Conservation (phyloP, 2,329 filamentous ascomycete species). For the Microcyclospora pomicola region DNA sequence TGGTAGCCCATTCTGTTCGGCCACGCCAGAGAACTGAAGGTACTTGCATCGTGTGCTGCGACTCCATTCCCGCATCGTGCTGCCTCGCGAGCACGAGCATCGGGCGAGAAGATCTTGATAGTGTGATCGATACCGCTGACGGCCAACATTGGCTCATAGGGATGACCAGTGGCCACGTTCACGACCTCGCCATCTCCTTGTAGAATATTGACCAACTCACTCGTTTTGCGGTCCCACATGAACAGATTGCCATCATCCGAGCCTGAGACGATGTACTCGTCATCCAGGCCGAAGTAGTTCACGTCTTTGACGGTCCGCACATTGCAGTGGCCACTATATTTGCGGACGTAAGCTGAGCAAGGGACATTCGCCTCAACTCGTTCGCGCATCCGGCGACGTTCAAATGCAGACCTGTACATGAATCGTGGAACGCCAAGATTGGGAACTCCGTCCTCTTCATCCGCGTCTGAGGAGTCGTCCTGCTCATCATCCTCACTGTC, state of each 20-base stretch:
- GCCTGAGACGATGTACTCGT: constrained; percentile 55
- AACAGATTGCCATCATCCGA: constrained; percentile 54
- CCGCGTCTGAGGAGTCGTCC: constrained; percentile 19
- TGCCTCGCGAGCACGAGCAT: constrained; percentile 41
- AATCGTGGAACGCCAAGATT: constrained; percentile 19
- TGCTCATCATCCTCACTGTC: constrained; percentile 13
- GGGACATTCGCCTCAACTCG: constrained; percentile 42
- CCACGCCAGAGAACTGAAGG: constrained; percentile 28
- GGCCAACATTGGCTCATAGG: constrained; percentile 52
- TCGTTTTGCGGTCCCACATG: constrained; percentile 53
- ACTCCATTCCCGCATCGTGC: constrained; percentile 47
- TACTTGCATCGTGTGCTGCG: constrained; percentile 31
- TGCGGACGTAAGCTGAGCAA: constrained; percentile 41
- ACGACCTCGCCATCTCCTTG: constrained; percentile 56
- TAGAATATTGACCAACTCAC: constrained; percentile 48
- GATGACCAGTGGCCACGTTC: constrained; percentile 54
- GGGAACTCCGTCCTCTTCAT: constrained; percentile 24
- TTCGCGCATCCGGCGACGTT: constrained; percentile 32
- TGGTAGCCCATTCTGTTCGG: constrained; percentile 10
- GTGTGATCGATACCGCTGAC: constrained; percentile 55
- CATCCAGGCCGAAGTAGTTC: constrained; percentile 52
- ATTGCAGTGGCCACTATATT: constrained; percentile 53
- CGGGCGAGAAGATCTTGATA: constrained; percentile 54
- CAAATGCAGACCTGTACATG: constrained; percentile 37
- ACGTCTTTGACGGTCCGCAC: constrained; percentile 56